Conservation (phyloP, 768 basidiomycete species). For the Kwoniella sp. region DNA sequence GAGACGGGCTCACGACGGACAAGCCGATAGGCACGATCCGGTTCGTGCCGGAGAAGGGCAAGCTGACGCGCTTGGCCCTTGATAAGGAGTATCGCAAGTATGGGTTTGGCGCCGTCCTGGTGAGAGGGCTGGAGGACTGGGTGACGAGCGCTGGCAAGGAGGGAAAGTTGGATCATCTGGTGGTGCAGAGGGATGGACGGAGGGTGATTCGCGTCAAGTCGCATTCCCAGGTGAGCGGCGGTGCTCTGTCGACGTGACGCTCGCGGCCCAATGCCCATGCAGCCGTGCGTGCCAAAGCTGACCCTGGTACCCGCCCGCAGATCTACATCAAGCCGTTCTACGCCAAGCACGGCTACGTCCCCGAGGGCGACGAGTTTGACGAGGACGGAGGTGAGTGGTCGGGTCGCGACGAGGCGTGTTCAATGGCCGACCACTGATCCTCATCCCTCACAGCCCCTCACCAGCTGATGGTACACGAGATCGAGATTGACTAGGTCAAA, state of each 20-base stretch:
- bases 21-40: slow-evolving; percentile 40
- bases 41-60: slow-evolving; percentile 25
- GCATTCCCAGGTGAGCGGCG: slow-evolving; percentile 27
- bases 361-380: slow-evolving; percentile 38
- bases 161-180: neutral
- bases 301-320: too few relatives aligned
- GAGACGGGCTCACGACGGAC: slow-evolving; percentile 1
- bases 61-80: slow-evolving; percentile 41
- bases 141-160: neutral
- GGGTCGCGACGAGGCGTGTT: neutral
- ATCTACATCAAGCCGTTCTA: slow-evolving; percentile 43
- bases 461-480: slow-evolving; percentile 29
- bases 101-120: slow-evolving; percentile 40
- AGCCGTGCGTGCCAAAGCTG: too few relatives aligned
- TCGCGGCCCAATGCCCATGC: too few relatives aligned
- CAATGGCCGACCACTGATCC: too few relatives aligned
- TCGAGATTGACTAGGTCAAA: slow-evolving; percentile 7
- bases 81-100: slow-evolving; percentile 30
- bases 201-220: slow-evolving; percentile 16
- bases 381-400: slow-evolving; percentile 46
- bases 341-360: slow-evolving; percentile 36
- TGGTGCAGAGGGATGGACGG: slow-evolving; percentile 1
- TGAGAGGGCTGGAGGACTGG: slow-evolving; percentile 29
- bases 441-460: slow-evolving; percentile 24
- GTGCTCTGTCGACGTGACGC: neutral